phyloP scores from a whole-genome alignment of 495 filamentous ascomycete species.

The Wilcoxina mikolae region DNA sequence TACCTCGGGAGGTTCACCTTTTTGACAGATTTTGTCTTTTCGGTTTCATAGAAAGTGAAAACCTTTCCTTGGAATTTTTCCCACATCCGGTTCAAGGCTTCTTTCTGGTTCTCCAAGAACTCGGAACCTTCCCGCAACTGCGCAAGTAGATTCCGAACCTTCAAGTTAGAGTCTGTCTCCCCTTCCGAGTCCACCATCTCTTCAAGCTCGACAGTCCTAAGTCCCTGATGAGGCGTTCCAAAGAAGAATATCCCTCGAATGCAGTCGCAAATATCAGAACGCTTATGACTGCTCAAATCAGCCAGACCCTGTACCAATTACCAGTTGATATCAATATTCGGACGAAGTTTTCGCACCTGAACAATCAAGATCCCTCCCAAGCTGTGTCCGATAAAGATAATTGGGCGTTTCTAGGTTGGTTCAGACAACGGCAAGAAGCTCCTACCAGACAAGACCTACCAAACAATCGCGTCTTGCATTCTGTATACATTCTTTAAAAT shows the following conservation, averaged over 20 bases:
- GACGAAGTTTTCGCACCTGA: conserved; percentile 28
- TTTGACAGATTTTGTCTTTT: conserved; percentile 28
- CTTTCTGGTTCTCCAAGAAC: conserved; percentile 33
- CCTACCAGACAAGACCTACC: conserved; percentile 4
- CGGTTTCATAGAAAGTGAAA: conserved; percentile 35
- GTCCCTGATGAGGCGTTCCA: conserved; percentile 35
- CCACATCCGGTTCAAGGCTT: conserved; percentile 31
- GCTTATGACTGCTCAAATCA: conserved; percentile 34
- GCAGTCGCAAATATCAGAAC: conserved; percentile 31
- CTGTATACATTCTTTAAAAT: conserved; percentile 7
- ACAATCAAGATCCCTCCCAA: conserved; percentile 36
- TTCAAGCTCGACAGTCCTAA: conserved; percentile 32
- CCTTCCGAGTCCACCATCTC: conserved; percentile 27
- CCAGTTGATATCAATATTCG: conserved; percentile 2
- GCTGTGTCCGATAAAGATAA: conserved; percentile 38
- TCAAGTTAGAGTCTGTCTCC: conserved; percentile 29
- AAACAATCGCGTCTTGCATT: conserved; percentile 7
- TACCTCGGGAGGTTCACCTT: conserved; percentile 27
- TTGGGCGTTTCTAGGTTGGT: conserved; percentile 6
- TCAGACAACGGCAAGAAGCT: not conserved
- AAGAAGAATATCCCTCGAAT: conserved; percentile 36
- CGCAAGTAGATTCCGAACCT: conserved; percentile 31
- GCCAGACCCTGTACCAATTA: conserved; percentile 29
- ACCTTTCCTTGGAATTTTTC: conserved; percentile 30
- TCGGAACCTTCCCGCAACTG: conserved; percentile 33